Percentiles rank a stretch among this genome's conserved stretches.
These are phyloP conservation scores for Crucibulum laeve DNA, from an alignment of 768 basidiomycete genomes.

Conservation along the genomic window DNA sequence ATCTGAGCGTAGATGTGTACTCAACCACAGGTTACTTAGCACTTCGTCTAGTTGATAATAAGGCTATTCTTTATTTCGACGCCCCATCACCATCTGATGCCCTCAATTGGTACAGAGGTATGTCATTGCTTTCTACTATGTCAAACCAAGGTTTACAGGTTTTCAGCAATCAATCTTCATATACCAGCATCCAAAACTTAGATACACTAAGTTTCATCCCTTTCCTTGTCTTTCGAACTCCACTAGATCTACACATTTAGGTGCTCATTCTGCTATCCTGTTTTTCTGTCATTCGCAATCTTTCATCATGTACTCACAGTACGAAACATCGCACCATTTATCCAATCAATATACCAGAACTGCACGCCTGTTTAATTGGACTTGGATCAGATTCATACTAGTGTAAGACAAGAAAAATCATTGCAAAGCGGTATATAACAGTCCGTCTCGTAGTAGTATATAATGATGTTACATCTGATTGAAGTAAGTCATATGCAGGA, in stretches of 20 bases:
- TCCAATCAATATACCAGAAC: too few species aligned
- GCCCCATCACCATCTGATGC: conserved; percentile 81
- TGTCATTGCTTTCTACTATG: conserved; percentile 8
- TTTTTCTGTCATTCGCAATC: too few species aligned
- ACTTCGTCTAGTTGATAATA: conserved; percentile 86
- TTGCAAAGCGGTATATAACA: too few species aligned
- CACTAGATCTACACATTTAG: conserved; percentile 13
- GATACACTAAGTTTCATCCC: conserved; percentile 15
- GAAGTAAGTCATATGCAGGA: conserved; percentile 5
- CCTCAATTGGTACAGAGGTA: conserved; percentile 88
- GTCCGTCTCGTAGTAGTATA: too few species aligned
- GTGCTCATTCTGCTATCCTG: too few species aligned
- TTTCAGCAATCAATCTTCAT: conserved; percentile 80
- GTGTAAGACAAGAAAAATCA: too few species aligned
- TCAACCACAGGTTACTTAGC: conserved; percentile 33
- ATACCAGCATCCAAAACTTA: conserved; percentile 80
- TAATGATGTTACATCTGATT: conserved; percentile 18
- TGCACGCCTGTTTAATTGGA: too few species aligned
- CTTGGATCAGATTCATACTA: too few species aligned
- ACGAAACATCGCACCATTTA: too few species aligned
- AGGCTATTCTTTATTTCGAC: conserved; percentile 87
- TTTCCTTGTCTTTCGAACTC: neutral
- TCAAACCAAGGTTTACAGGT: conserved; percentile 6
- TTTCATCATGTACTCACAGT: too few species aligned
- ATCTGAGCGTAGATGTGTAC: conserved; percentile 2